A percentile compares a stretch with the other conserved stretches of the same genome.
These are phyloP conservation scores for Tephrocybe rancida DNA, from an alignment of 768 basidiomycete genomes.

Conservation along the genomic window DNA sequence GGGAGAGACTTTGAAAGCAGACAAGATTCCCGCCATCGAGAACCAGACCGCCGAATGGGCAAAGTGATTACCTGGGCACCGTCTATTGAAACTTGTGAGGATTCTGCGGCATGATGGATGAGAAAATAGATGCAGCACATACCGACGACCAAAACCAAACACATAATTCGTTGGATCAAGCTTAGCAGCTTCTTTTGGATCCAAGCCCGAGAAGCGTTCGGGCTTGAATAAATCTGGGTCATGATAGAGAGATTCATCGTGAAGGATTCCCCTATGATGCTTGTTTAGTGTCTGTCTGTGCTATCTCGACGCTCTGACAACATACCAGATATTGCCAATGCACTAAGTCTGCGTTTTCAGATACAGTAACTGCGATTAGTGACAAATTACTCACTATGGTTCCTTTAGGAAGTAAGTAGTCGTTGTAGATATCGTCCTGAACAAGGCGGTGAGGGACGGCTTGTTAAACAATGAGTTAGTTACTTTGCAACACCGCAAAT, in stretches of 20 bases:
- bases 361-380: background rate
- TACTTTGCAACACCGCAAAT: background rate
- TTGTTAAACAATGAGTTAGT: background rate
- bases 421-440: slow-evolving; percentile 18
- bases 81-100: background rate
- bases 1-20: slow-evolving; percentile 14
- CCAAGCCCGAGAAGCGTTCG: slow-evolving; percentile 14
- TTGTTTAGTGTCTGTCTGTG: background rate
- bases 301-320: background rate
- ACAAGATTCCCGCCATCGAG: slow-evolving; percentile 16
- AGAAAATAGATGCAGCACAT: background rate
- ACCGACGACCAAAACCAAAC: slow-evolving; percentile 18
- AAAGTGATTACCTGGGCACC: slow-evolving; percentile 20
- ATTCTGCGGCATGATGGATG: background rate
- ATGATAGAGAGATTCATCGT: slow-evolving; percentile 13
- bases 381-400: slow-evolving; percentile 12
- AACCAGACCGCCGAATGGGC: slow-evolving; percentile 19
- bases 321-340: slow-evolving; percentile 19
- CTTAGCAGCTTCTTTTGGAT: slow-evolving; percentile 8
- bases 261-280: slow-evolving; percentile 15
- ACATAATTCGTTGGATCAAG: slow-evolving; percentile 17
- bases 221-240: slow-evolving; percentile 16
- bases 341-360: slow-evolving; percentile 3
- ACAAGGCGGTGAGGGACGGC: slow-evolving; percentile 20
- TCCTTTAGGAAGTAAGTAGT: slow-evolving; percentile 14